Evolutionary conservation across 768 basidiomycete species (phyloP), one percentile per base, ranked within the genome.

Genomic region (Lactarius pseudohatsudake): DNA sequence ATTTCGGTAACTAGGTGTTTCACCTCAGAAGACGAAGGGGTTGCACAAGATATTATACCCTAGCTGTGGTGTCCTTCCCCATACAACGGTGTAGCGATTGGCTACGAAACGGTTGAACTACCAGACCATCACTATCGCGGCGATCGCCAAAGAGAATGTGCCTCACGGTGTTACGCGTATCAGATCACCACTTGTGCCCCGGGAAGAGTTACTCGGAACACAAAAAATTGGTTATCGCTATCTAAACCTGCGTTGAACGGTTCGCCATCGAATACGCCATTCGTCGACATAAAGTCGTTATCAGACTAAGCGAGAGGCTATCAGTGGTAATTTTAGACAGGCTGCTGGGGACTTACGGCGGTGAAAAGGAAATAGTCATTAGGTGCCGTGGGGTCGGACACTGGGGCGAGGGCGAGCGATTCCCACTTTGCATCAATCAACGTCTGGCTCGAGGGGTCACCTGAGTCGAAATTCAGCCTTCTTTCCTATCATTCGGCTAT

Each of bases 341-440:
- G 36, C 10, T 15, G 9, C 26, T n/a, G 13, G 26, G 22, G 2
- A 60, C 64, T 20, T 20, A 86, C 86, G 5, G 79, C 82, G 15
- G 84, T 84, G 77, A 89, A 86, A 43, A 90, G 74, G 79, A 89
- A 89, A 72, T 82, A 89, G 71, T 90, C 88, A 68, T 89, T 76
- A 0, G 88, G 88, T 74, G 77, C 81, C 1, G 69, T 74, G 1
- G 79, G 74, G 66, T 86, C 86, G 13, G 78, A 72, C 22, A 81
- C 81, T 0, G 87, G 81, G 3, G 84, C 86, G 8, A 89, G 76
- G 9, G 86, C 83, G 16, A 87, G 77, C 1, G 84, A 85, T 71
- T 90, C 88, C 86, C 87, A 90, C 75, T 89, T 90, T 0, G 81
- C 82, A 66, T 82, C 81, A 58, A 90, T 82, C n/a, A 87, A 78